Conservation (phyloP, 495 filamentous ascomycete genomes). For the Bacidia gigantensis region DNA sequence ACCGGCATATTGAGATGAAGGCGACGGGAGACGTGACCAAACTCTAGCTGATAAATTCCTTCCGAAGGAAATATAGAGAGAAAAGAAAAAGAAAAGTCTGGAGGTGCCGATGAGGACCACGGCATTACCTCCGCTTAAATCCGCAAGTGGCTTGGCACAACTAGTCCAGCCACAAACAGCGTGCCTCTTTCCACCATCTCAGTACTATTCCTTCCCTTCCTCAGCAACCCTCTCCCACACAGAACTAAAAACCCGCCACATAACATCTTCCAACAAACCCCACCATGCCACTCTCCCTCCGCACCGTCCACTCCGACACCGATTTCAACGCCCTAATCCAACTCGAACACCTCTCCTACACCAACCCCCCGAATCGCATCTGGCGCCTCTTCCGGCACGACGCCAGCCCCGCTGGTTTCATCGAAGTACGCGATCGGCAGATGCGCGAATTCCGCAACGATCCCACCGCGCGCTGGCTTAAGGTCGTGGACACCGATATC, state of each 20-base stretch:
- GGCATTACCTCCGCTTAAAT: too few relatives aligned
- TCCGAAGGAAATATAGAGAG: too few relatives aligned
- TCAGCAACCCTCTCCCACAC: background rate
- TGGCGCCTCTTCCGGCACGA: conserved; percentile 13
- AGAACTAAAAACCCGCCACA: background rate
- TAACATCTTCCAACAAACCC: background rate
- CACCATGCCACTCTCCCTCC: conserved; percentile 18
- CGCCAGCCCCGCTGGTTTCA: conserved; percentile 10
- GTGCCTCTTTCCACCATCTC: too few relatives aligned
- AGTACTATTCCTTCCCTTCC: too few relatives aligned
- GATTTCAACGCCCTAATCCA: conserved; percentile 15
- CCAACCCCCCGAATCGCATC: conserved; percentile 10
- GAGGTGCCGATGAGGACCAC: too few relatives aligned
- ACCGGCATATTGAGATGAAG: too few relatives aligned
- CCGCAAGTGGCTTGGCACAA: too few relatives aligned
- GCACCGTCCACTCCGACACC: conserved; percentile 6
- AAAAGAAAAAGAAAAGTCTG: too few relatives aligned
- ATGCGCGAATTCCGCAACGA: conserved; percentile 18
- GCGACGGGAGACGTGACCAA: too few relatives aligned
- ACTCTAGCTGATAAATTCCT: too few relatives aligned
- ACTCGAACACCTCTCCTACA: conserved; percentile 13
- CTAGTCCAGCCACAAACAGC: too few relatives aligned
- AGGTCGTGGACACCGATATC: conserved; percentile 24
- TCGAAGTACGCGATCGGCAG: conserved; percentile 19
- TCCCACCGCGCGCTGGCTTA: conserved; percentile 18